Percentiles rank a stretch among this genome's conserved stretches.
Evolutionary conservation across 352 stramenopile genomes (phyloP).

Genomic region (Lagenidium sp.): DNA sequence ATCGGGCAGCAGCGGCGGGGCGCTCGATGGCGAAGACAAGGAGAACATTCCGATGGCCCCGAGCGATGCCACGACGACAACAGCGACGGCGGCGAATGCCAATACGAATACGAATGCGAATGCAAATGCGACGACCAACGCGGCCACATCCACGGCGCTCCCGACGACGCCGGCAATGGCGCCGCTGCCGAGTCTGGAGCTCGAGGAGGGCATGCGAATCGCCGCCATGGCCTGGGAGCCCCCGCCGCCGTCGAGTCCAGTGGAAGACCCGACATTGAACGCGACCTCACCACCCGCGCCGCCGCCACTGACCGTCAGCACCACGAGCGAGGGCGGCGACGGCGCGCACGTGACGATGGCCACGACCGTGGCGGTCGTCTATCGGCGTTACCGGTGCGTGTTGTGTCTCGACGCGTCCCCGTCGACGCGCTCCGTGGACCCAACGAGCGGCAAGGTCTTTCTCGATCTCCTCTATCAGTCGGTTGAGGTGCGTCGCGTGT

Average conservation of each 20-base stretch:
- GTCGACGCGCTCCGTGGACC: constrained; percentile 77
- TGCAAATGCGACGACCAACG: constrained; percentile 3
- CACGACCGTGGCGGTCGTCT: constrained; percentile 47
- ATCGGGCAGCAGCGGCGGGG: background rate
- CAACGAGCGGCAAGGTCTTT: constrained; percentile 58
- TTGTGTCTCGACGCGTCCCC: constrained; percentile 80
- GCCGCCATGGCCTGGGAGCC: constrained; percentile 29
- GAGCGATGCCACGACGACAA: too few species aligned
- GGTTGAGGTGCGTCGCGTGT: constrained; percentile 26
- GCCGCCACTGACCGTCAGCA: background rate
- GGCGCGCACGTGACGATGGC: constrained; percentile 29
- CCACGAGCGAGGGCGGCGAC: background rate
- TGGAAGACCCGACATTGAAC: constrained; percentile 17
- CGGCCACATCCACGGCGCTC: constrained; percentile 1
- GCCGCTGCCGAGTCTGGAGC: constrained; percentile 15
- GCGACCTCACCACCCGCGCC: too few species aligned
- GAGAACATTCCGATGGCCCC: too few species aligned
- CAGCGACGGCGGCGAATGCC: background rate
- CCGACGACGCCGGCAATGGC: background rate
- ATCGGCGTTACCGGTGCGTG: constrained; percentile 72
- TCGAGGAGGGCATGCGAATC: constrained; percentile 68
- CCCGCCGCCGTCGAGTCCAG: background rate
- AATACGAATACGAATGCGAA: background rate
- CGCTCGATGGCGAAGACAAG: constrained; percentile 10
- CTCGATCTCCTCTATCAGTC: constrained; percentile 77